A percentile compares a stretch with the other conserved stretches of the same genome.
phyloP scores from a whole-genome alignment of 192 early-diverging fungal genomes.

The Phycomyces nitens region DNA sequence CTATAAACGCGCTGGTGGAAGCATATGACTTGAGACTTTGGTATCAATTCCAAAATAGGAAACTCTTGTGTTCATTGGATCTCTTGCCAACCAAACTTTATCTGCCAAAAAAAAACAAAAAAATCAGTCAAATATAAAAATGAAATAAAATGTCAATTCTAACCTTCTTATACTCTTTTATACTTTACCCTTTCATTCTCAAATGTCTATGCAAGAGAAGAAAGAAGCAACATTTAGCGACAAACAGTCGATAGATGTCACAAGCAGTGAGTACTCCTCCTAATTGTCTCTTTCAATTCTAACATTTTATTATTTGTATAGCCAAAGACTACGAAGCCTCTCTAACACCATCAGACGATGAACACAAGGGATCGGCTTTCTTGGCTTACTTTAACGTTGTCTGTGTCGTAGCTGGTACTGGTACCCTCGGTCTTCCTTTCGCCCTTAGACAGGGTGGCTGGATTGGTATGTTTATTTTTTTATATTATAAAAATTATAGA shows the following conservation, averaged over 20 bases:
- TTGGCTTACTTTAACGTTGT: slow-evolving; percentile 54
- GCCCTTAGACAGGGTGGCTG: slow-evolving; percentile 75
- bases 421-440: slow-evolving; percentile 80
- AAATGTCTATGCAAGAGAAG: background rate
- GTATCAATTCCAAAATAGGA: too few relatives aligned
- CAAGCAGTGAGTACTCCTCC: background rate
- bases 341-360: background rate
- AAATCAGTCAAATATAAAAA: too few relatives aligned
- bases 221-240: background rate
- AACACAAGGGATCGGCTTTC: slow-evolving; percentile 38
- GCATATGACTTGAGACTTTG: too few relatives aligned
- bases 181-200: background rate
- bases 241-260: too few relatives aligned
- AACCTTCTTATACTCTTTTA: background rate
- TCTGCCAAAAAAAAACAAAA: too few relatives aligned
- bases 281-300: background rate
- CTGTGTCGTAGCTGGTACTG: slow-evolving; percentile 77
- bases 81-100: too few relatives aligned
- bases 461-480: slow-evolving; percentile 53
- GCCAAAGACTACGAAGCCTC: background rate
- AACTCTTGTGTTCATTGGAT: too few relatives aligned
- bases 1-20: too few relatives aligned
- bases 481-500: too few relatives aligned
- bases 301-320: background rate
- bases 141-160: too few relatives aligned